phyloP scores from a whole-genome alignment of 2,329 filamentous ascomycete species.

The Colletotrichum horii region DNA sequence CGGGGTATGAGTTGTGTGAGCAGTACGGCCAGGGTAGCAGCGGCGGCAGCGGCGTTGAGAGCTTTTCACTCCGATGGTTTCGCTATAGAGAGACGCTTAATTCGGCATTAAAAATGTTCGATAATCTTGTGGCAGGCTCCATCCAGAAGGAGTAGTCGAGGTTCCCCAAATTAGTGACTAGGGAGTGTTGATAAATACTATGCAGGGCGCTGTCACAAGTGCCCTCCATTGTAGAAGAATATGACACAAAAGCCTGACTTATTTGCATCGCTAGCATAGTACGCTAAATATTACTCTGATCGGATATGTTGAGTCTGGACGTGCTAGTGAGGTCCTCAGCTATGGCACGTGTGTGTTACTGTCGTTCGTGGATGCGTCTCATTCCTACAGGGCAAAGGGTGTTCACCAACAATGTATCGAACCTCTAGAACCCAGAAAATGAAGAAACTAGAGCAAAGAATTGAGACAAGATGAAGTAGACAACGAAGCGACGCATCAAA shows the following conservation, averaged over 20 bases:
- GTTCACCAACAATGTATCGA: neutral
- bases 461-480: fast-evolving
- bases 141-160: neutral
- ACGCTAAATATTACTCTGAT: fast-evolving
- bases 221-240: neutral
- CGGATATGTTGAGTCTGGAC: fast-evolving
- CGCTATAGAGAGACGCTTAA: no score
- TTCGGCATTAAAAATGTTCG: neutral
- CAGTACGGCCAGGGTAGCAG: no score
- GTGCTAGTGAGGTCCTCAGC: neutral
- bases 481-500: fast-evolving
- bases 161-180: neutral
- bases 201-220: fast-evolving
- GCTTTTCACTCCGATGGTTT: no score
- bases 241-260: fast-evolving
- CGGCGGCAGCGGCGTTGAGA: no score
- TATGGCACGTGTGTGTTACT: neutral
- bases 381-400: fast-evolving
- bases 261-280: fast-evolving
- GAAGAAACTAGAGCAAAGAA: fast-evolving
- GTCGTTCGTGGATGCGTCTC: neutral
- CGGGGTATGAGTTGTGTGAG: no score
- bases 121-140: fast-evolving
- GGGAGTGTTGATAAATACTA: neutral
- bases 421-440: neutral